Evolutionary conservation across 129 eudicot genomes (phyloP), one percentile per base, ranked within the genome.

Genomic region (Flaveria robusta): DNA sequence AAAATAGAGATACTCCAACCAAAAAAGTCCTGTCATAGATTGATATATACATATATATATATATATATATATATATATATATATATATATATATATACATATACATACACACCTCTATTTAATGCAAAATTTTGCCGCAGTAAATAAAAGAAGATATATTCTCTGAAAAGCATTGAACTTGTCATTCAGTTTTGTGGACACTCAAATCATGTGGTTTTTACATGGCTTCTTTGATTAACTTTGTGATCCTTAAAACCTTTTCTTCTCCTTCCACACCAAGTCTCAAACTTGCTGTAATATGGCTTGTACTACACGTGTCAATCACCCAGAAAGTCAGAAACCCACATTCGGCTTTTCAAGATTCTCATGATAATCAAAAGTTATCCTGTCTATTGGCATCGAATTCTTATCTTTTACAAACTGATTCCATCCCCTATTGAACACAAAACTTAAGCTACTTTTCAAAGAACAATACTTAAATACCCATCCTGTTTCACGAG

Each of bases 331-430:
- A 77, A 85, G 71, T 34, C 73, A 63, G 42, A 74, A 77, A 49
- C 49, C 49, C 59, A n/a, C 43, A 70, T 29, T 75, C 62, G 69
- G 69, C 70, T 59, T 70, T 55, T 19, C 34, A 56, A 58, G 68
- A 54, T 63, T 91, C 79, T 52, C 77, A 74, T 49, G 77, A 63
- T 51, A 8, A 15, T 78, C 83, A 76, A 90, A 93, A 46, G 64
- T 65, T 27, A 93, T 65, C 51, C 47, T 84, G 68, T 93, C 98
- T n/a, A 67, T 82, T 0, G 85, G 80, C 70, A 76, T 84, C 13
- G 88, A 24, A 5, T 79, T 81, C 81, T 88, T 90, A 4, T 77
- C 93, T 72, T 77, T 89, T 20, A 93, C 96, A 76, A 93, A 91
- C 72, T 81, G 81, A 43, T 41, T 41, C 46, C 46, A 41, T 41